phyloP scores from a whole-genome alignment of 805 yeast genomes.

The Priceomyces medius region DNA sequence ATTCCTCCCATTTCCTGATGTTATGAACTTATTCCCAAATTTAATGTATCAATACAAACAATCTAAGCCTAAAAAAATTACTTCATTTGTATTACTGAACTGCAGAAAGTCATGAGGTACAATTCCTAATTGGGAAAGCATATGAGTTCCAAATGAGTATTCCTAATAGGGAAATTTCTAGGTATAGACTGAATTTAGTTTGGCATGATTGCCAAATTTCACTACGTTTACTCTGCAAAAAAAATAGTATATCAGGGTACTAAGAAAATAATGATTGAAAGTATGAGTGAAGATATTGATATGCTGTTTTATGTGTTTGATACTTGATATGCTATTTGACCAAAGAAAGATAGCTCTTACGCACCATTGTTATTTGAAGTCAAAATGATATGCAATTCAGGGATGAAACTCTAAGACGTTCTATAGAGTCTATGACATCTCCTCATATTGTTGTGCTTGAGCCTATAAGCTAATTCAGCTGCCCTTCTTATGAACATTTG shows the following conservation, averaged over 20 bases:
- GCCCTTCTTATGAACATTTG: too few relatives aligned
- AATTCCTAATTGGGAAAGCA: conserved; percentile 11
- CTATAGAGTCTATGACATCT: too few relatives aligned
- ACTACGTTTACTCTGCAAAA: neutral
- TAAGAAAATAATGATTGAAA: too few relatives aligned
- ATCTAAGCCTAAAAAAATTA: conserved; percentile 4
- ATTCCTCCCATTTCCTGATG: neutral
- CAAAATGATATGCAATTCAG: too few relatives aligned
- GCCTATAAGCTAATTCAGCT: too few relatives aligned
- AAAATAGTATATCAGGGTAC: too few relatives aligned
- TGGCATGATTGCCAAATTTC: neutral
- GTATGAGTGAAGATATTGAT: too few relatives aligned
- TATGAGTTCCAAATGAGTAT: neutral
- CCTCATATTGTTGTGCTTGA: too few relatives aligned
- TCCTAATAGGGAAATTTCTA: neutral
- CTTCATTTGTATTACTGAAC: conserved; percentile 7
- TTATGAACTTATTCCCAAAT: neutral
- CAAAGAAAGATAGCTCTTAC: too few relatives aligned
- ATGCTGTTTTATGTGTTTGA: too few relatives aligned
- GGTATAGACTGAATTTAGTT: neutral
- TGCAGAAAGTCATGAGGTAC: neutral
- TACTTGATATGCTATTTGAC: neutral
- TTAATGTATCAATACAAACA: conserved; percentile 1
- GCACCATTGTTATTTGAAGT: too few relatives aligned
- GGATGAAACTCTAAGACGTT: too few relatives aligned